Evolutionary conservation across 495 filamentous ascomycete genomes (phyloP).

Genomic region (Penicillium maclennaniae): DNA sequence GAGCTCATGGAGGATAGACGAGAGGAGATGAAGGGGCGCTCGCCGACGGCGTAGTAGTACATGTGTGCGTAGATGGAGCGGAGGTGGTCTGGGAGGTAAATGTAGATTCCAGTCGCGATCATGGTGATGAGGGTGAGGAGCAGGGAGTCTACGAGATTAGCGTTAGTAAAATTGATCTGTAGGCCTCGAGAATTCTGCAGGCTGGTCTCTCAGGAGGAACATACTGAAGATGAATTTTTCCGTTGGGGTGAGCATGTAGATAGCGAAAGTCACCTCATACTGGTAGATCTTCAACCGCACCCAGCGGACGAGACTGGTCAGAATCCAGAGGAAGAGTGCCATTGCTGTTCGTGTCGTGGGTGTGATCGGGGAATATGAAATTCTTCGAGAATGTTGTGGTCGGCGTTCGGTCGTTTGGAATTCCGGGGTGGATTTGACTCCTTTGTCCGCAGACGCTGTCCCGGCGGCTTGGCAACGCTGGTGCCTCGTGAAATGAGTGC

Average conservation of each 20-base stretch:
- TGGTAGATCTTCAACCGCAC: conserved; percentile 78
- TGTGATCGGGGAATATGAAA: neutral
- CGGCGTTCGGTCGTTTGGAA: neutral
- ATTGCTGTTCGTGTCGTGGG: conserved; percentile 14
- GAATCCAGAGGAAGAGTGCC: conserved; percentile 34
- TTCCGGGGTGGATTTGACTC: neutral
- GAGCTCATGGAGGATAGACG: conserved; percentile 35
- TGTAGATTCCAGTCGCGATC: conserved; percentile 75
- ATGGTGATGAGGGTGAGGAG: conserved; percentile 83
- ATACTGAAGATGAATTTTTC: conserved; percentile 85
- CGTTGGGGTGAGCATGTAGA: conserved; percentile 82
- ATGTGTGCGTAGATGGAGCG: conserved; percentile 70
- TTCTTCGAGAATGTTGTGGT: neutral
- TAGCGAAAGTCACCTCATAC: conserved; percentile 78
- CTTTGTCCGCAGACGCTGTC: neutral
- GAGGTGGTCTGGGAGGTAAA: conserved; percentile 92
- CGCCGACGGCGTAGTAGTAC: conserved; percentile 92
- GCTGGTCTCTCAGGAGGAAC: conserved; percentile 26
- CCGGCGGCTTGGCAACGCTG: neutral
- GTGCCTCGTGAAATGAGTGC: neutral
- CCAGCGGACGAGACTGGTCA: conserved; percentile 53
- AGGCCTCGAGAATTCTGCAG: neutral
- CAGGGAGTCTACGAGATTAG: conserved; percentile 65
- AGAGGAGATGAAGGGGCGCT: conserved; percentile 45
- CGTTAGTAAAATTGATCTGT: neutral